A percentile compares a stretch with the other conserved stretches of the same genome.
Conservation (phyloP, 176 grass and related monocot species). For the Eragrostis nindensis region DNA sequence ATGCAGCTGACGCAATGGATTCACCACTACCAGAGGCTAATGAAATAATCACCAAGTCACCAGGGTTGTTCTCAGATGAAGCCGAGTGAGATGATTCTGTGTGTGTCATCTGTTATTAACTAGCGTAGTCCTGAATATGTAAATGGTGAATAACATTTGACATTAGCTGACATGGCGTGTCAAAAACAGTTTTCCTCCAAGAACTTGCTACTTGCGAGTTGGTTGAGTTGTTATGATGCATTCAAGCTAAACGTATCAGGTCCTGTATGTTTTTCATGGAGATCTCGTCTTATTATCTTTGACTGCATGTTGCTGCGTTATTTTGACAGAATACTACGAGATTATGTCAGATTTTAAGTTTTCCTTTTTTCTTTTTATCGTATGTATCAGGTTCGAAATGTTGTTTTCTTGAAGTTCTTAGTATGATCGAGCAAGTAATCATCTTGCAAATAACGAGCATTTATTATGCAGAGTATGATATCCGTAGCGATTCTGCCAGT, state of each 20-base stretch:
- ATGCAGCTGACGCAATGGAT: slow-evolving; percentile 69
- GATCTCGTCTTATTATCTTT: neutral
- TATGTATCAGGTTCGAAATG: too few relatives aligned
- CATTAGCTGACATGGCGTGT: neutral
- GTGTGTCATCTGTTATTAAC: neutral
- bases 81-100: slow-evolving; percentile 38
- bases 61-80: slow-evolving; percentile 49
- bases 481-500: too few relatives aligned
- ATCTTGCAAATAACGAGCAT: too few relatives aligned
- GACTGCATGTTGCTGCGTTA: too few relatives aligned
- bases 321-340: neutral
- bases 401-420: too few relatives aligned
- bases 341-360: neutral
- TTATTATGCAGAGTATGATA: too few relatives aligned
- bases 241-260: neutral
- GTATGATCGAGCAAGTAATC: too few relatives aligned
- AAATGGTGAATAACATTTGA: slow-evolving; percentile 39
- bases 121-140: slow-evolving; percentile 23
- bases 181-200: neutral
- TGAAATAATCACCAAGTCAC: slow-evolving; percentile 72
- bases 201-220: slow-evolving; percentile 29
- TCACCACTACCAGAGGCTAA: slow-evolving; percentile 67
- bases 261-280: neutral
- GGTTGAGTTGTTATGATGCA: slow-evolving; percentile 24
- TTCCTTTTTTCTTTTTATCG: too few relatives aligned